Conservation (phyloP, 495 filamentous ascomycete genomes). For the Gamarada debralockiae region DNA sequence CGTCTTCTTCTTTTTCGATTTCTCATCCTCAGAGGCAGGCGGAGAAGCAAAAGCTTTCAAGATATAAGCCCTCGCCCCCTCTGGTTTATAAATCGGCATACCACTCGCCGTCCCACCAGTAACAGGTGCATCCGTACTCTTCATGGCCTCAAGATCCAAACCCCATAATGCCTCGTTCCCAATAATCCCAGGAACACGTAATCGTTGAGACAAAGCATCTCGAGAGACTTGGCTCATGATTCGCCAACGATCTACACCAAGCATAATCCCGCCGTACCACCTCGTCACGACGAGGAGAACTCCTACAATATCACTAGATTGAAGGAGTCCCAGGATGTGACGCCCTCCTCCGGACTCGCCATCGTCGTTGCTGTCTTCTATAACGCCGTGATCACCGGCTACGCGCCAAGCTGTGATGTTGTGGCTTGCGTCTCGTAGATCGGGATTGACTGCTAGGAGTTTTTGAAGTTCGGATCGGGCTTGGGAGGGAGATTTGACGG, state of each 20-base stretch:
- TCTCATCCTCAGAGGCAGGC: conserved; percentile 15
- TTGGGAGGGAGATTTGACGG: conserved; percentile 32
- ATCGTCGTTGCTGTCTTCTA: conserved; percentile 88
- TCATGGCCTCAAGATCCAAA: conserved; percentile 67
- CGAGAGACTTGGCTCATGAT: conserved; percentile 47
- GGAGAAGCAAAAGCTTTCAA: conserved; percentile 53
- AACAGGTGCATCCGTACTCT: conserved; percentile 32
- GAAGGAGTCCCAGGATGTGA: conserved; percentile 74
- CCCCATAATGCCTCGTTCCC: conserved; percentile 66
- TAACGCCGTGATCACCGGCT: conserved; percentile 32
- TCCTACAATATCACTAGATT: conserved; percentile 74
- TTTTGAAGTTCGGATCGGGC: conserved; percentile 32
- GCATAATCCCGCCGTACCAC: conserved; percentile 86
- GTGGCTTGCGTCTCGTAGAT: conserved; percentile 43
- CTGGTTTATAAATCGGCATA: conserved; percentile 64
- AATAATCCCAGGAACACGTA: conserved; percentile 36
- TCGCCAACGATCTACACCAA: conserved; percentile 76
- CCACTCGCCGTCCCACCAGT: conserved; percentile 26
- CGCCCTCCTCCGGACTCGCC: conserved; percentile 86
- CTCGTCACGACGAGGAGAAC: conserved; percentile 84
- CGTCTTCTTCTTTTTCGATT: conserved; percentile 36
- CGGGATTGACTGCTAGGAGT: conserved; percentile 35
- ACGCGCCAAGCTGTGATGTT: conserved; percentile 51
- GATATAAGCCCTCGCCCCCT: conserved; percentile 57
- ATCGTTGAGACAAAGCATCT: conserved; percentile 41